phyloP scores from a whole-genome alignment of 2,329 filamentous ascomycete species.

The Oidium heveae region DNA sequence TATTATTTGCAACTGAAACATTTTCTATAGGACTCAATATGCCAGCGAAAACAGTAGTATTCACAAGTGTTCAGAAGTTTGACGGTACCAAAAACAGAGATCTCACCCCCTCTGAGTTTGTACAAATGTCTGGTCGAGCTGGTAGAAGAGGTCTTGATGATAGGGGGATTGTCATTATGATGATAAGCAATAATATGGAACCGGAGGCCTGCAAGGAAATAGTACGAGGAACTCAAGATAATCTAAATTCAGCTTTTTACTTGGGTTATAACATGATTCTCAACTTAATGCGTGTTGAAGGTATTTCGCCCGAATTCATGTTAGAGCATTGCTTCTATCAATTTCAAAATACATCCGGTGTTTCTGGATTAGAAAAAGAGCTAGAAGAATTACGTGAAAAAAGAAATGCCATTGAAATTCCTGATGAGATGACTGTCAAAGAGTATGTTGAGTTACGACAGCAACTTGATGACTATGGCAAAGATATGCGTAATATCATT shows the following conservation, averaged over 20 bases:
- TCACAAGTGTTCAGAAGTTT: conserved; percentile 87
- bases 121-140: conserved; percentile 95
- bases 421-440: conserved; percentile 69
- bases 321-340: conserved; percentile 95
- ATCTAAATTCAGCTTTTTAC: conserved; percentile 92
- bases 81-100: conserved; percentile 62
- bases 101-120: conserved; percentile 84
- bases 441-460: conserved; percentile 84
- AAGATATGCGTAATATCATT: conserved; percentile 77
- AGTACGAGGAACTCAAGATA: conserved; percentile 88
- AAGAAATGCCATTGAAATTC: conserved; percentile 46
- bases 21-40: conserved; percentile 98
- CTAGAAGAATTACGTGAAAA: conserved; percentile 55
- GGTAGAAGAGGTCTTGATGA: conserved; percentile 94
- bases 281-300: conserved; percentile 89
- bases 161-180: conserved; percentile 97
- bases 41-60: conserved; percentile 98
- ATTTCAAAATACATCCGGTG: conserved; percentile 84
- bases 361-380: conserved; percentile 62
- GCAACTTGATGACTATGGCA: conserved; percentile 57
- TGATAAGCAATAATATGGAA: conserved; percentile 93
- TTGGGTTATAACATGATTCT: conserved; percentile 98
- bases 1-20: conserved; percentile 90
- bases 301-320: conserved; percentile 98
- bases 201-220: conserved; percentile 84